Evolutionary conservation across 495 filamentous ascomycete genomes (phyloP), one percentile per base, ranked within the genome.

Genomic region (Aspergillus egyptiacus): DNA sequence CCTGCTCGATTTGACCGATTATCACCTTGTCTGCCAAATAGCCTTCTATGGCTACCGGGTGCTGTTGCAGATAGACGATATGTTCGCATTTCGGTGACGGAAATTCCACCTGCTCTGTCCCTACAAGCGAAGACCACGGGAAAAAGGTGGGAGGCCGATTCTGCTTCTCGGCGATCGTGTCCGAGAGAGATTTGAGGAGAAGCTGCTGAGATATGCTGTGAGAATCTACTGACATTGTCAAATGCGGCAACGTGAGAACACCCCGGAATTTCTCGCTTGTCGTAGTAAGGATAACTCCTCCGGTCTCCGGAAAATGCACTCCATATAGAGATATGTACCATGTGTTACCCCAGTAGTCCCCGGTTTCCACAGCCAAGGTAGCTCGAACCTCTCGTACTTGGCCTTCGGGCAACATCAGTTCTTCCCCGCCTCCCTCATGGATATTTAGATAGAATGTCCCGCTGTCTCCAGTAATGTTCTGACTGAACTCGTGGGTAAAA

Each of bases 221-320:
- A 13, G 80, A 78, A 37, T 81, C 74, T 14, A 74, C 59, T 11
- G 79, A 82, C 11, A 87, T 74, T 6, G 83, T 71, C 23, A 98
- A 78, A 66, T 97, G 89, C 17, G 93, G 91, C 50, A 97, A 66
- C 18, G 84, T 81, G 61, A 95, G 94, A 24, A 96, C 79, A 30
- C 93, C 93, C 17, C 83, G 76, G 61, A 90, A 96, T 69, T 94
- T 96, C 62, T 95, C 86, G 59, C 87, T 94, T 10, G 90, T 88
- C 1, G 93, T 96, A 6, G 82, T 86, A 43, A 96, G 63, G 13
- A 96, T 65, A 33, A 94, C 82, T 5, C 77, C 74, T 3, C 93
- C 93, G 37, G 81, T 75, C 20, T 77, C 71, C 20, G 83, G 81
- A 70, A 87, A 91, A 70, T 96, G 91, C 4, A 93, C 77, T 15